Evolutionary conservation across 2,329 filamentous ascomycete species (phyloP), one percentile per base, ranked within the genome.

Genomic region (Pezizomycotina sp.): DNA sequence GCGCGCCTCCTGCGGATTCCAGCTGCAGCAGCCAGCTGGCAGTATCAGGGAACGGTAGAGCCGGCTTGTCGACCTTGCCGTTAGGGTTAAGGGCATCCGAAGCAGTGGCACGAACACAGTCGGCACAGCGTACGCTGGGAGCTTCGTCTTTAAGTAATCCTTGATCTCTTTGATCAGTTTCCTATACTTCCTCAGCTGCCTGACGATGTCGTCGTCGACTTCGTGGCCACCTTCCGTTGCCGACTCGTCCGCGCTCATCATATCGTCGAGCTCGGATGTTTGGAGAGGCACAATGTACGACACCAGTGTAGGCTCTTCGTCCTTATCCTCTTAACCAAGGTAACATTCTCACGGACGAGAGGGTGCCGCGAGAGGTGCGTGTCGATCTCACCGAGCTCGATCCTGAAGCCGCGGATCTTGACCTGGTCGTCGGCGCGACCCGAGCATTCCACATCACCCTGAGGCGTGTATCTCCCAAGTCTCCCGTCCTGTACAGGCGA

Each of bases 381-480:
- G 56, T 95, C 84, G 48, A 95, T 93, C 48, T 95, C 89, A 46
- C 77, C 77, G 28, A 95, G 72, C 60, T 98, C 89, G 48, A 98
- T 92, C 43, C 86, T 69, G 65, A 93, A 95, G 1, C 86, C 86
- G 42, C 89, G 77, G 47, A 95, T 86, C 64, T 95, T 98, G 61
- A 93, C 80, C 55, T 95, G 86, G 48, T 77, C 69, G 53, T 95
- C 86, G 15, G 73, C 74, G 40, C 89, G 68, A 14, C 86, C 86
- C 6, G 77, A 75, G 52, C 74, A 79, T 52, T 78, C 77, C 7
- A 82, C 76, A 47, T 76, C 74, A 22, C 79, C 81, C 27, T 71
- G 65, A 2, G 66, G 63, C 33, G 71, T 69, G 52, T 79, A 84
- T 38, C 73, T 64, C 86, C 86, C 3, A 98, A 61, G 55, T 95